phyloP scores from a whole-genome alignment of 495 filamentous ascomycete genomes.

The Aspergillus biplanus region DNA sequence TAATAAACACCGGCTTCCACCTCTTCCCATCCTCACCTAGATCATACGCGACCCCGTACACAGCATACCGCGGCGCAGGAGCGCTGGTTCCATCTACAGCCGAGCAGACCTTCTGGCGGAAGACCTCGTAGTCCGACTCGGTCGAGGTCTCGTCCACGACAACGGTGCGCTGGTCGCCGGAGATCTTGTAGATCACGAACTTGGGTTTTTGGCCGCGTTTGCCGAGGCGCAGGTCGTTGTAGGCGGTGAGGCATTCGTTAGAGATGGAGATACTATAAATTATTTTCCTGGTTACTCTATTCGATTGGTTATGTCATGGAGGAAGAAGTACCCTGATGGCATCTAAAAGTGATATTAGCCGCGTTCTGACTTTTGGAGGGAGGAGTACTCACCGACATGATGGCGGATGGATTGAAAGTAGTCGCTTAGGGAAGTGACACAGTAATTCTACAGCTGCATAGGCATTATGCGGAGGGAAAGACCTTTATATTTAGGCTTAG shows the following conservation, averaged over 20 bases:
- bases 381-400: too few species aligned
- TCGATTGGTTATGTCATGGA: neutral
- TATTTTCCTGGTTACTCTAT: too few species aligned
- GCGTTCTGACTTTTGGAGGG: too few species aligned
- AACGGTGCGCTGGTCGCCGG: slow-evolving; percentile 77
- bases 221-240: slow-evolving; percentile 79
- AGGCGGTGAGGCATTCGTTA: slow-evolving; percentile 70
- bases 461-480: too few species aligned
- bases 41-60: slow-evolving; percentile 81
- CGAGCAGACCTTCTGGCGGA: slow-evolving; percentile 70
- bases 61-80: slow-evolving; percentile 69
- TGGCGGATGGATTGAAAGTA: too few species aligned
- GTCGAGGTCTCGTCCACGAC: slow-evolving; percentile 70
- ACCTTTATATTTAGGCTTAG: too few species aligned
- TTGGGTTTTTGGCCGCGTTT: slow-evolving; percentile 62
- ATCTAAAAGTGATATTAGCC: too few species aligned
- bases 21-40: slow-evolving; percentile 72
- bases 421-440: too few species aligned
- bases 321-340: too few species aligned
- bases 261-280: slow-evolving; percentile 70
- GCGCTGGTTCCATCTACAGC: slow-evolving; percentile 37
- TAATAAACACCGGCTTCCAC: slow-evolving; percentile 85
- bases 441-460: too few species aligned
- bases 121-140: slow-evolving; percentile 60
- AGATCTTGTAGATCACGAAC: slow-evolving; percentile 87